Conservation (phyloP, 371 early-diverging fungal genomes). For the Mucor lusitanicus region DNA sequence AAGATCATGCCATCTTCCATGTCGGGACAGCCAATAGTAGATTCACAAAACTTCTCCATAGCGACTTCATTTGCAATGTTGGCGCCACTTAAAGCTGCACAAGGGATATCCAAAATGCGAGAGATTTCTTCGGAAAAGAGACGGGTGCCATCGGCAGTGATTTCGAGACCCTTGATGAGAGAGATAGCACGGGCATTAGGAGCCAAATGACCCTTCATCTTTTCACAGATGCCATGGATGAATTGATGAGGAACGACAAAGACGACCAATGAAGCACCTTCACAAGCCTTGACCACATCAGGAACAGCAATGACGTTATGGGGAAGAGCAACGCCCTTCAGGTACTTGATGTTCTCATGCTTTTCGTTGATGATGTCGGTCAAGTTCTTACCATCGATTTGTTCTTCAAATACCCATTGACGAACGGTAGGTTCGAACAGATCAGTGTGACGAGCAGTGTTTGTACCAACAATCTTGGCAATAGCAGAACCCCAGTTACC, state of each 20-base stretch:
- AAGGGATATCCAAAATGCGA: conserved; percentile 77
- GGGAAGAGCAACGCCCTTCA: conserved; percentile 87
- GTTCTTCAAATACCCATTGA: conserved; percentile 96
- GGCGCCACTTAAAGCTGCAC: conserved; percentile 94
- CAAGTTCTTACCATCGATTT: conserved; percentile 78
- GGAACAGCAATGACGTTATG: conserved; percentile 73
- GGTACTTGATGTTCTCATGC: conserved; percentile 95
- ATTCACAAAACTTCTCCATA: conserved; percentile 87
- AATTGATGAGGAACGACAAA: conserved; percentile 99
- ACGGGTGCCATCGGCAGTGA: conserved; percentile 66
- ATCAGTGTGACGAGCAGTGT: conserved; percentile 63
- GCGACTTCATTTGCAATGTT: conserved; percentile 95
- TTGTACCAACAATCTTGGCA: conserved; percentile 89
- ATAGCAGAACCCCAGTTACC: conserved; percentile 99
- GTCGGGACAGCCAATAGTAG: conserved; percentile 80
- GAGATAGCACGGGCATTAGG: conserved; percentile 71
- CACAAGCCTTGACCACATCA: conserved; percentile 74
- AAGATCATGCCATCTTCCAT: conserved; percentile 77
- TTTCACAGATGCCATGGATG: conserved; percentile 77
- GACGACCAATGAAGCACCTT: conserved; percentile 85
- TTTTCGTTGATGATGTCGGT: conserved; percentile 93
- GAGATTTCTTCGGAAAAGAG: conserved; percentile 79
- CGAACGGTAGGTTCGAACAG: conserved; percentile 78
- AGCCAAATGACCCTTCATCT: conserved; percentile 58
- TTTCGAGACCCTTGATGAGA: conserved; percentile 92